Evolutionary conservation across 192 early-diverging fungal species (phyloP), one percentile per base, ranked within the genome.

Genomic region (Backusella psychrophila): DNA sequence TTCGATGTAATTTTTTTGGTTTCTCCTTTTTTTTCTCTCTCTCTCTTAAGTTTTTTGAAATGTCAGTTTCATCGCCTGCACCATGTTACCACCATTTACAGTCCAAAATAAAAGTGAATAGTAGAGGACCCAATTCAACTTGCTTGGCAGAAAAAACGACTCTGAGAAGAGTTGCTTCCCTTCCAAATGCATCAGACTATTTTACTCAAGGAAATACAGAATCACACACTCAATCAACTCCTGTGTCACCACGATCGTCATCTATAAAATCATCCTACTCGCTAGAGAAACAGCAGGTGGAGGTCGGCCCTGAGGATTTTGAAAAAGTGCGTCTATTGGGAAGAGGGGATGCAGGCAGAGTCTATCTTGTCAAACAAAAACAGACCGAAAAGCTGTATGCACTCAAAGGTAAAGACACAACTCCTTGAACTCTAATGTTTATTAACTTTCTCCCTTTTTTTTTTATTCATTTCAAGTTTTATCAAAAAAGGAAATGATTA

Each of bases 401-500:
- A 21, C 56, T 79, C 33, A 79, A 79, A 59, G 78, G 78, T 79
- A 71, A 63, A 4, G 8, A 26, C 38, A 21, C 1, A 56, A 56
- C 19, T n/a, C 53, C 23, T 42, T 41, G 19, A 39, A 36, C 65
- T 66, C 26, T 42, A 23, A 38, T 66, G 44, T 65, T 29, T 44
- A 33, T 26, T 41, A 33, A 23, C 29, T 71, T 46, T 65, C n/a
- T 38, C 35, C 35, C n/a, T 29, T 29, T 29, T 29, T 29, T 17
- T 38, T 41, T 11, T 75, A 33, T 63, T 38, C 33, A 33, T 33
- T 33, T 33, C 19, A 38, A 79, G 94, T 96, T 0, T 81, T 96
- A 71, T 93, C 91, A 36, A 99, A 99, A 87, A 84, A 87, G 52
- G 97, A 97, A 81, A 99, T 99, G 97, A 91, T 99, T 75, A 96